Conservation (phyloP, 139 green algal genomes). For the Closterium sp. region DNA sequence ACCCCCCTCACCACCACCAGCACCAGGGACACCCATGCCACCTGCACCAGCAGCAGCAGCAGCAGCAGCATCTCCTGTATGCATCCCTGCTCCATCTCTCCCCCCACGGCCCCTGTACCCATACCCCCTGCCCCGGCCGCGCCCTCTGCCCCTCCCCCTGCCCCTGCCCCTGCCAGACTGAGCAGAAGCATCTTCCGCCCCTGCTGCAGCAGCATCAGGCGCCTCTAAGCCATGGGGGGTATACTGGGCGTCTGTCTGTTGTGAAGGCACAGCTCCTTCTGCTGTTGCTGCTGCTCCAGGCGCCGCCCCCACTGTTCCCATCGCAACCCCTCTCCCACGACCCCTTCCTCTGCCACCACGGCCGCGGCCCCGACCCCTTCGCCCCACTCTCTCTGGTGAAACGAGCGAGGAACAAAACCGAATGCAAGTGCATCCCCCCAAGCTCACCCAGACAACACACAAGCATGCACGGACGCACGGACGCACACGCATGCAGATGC, state of each 20-base stretch:
- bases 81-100: not conserved
- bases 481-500: too few relatives aligned
- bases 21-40: too few relatives aligned
- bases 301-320: not conserved
- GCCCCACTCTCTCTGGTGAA: not conserved
- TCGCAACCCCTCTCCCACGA: not conserved
- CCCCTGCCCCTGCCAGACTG: not conserved
- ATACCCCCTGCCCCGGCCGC: not conserved
- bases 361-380: not conserved
- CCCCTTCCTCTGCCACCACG: not conserved
- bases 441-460: too few relatives aligned
- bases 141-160: not conserved
- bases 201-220: not conserved
- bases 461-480: too few relatives aligned
- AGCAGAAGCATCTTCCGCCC: not conserved
- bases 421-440: too few relatives aligned
- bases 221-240: not conserved
- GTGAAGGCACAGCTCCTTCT: not conserved
- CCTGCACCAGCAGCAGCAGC: not conserved
- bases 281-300: not conserved
- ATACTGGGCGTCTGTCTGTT: not conserved
- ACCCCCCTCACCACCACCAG: not conserved
- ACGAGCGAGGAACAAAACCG: not conserved
- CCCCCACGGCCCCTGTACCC: not conserved
- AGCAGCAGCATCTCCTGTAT: too few relatives aligned